Evolutionary conservation across 2,329 filamentous ascomycete genomes (phyloP).

Genomic region (Thelonectria olida): DNA sequence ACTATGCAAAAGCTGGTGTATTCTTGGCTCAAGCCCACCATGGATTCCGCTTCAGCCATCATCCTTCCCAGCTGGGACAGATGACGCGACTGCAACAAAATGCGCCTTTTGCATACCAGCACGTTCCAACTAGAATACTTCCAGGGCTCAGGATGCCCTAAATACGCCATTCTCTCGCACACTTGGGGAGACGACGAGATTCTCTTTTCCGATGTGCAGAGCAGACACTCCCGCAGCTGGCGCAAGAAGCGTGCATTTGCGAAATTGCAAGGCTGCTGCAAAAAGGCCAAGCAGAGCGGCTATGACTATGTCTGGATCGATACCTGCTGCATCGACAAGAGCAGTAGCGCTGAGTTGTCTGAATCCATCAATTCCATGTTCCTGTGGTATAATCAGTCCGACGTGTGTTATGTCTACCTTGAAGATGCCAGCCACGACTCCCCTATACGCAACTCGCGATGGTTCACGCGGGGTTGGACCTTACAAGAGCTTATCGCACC

Average conservation of each 20-base stretch:
- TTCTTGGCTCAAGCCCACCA: too few species aligned
- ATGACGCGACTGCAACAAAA: not conserved
- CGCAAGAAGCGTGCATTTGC: slow-evolving; percentile 7
- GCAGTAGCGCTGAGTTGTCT: slow-evolving; percentile 9
- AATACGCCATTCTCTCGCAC: slow-evolving; percentile 49
- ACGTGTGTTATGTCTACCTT: slow-evolving; percentile 13
- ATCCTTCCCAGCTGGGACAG: too few species aligned
- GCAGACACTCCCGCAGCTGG: slow-evolving; percentile 4
- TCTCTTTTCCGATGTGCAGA: slow-evolving; percentile 35
- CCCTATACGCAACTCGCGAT: slow-evolving; percentile 21
- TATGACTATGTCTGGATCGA: slow-evolving; percentile 15
- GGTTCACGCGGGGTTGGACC: slow-evolving; percentile 60
- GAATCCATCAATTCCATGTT: slow-evolving; percentile 22
- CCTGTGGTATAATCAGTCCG: slow-evolving; percentile 9
- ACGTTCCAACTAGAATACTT: slow-evolving; percentile 7
- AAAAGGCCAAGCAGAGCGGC: not conserved
- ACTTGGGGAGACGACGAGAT: slow-evolving; percentile 46
- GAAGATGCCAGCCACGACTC: not conserved
- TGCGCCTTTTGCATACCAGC: slow-evolving; percentile 16
- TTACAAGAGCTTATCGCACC: slow-evolving; percentile 72
- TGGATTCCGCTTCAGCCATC: too few species aligned
- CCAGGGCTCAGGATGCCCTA: not conserved
- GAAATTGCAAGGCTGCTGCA: slow-evolving; percentile 9
- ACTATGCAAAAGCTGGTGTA: too few species aligned
- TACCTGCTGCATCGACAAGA: slow-evolving; percentile 21